Evolutionary conservation across 2,329 filamentous ascomycete species (phyloP), one percentile per base, ranked within the genome.

Genomic region (Dactylellina leptospora): DNA sequence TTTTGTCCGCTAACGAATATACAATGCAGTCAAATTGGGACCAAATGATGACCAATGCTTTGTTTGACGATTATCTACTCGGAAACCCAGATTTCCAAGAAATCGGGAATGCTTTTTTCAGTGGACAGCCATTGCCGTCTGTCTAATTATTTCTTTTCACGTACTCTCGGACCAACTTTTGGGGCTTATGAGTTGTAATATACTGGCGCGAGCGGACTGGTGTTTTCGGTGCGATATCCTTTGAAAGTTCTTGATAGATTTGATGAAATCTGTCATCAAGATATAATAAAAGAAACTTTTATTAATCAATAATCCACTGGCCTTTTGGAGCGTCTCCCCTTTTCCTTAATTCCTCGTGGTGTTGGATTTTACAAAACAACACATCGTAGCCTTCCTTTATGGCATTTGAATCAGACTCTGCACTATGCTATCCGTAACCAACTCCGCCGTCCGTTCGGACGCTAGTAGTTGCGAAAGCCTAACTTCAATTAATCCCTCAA

Each of bases 1-100:
- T 22, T 4, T 4, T 22, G 10, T 48, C 20, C 42, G 23, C 47
- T 30, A 16, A 45, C 20, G 13, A 10, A 3, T 22, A 18, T 45
- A 10, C n/a, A 20, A 3, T 9, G 13, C 50, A 72, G 68, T 72
- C 68, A 28, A 64, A 36, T 47, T 72, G 68, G 68, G 68, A 72
- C 40, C 68, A 64, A 55, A 72, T 72, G 68, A 72, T 72, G 68
- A 72, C 68, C 5, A 72, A 72, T 30, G 68, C 68, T 3, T 53
- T 72, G 2, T 72, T 64, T 18, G 68, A 72, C 23, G 68, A 72
- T 48, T 64, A 72, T 42, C 53, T 72, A 2, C 54, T 72, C 9
- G 68, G 59, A 23, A 72, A 72, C 25, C 68, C 68, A 1, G 68
- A 64, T 50, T 72, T 72, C 20, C 68, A 72, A 22, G 68, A 72